Conservation (phyloP, 2,329 filamentous ascomycete genomes). For the Pleurostoma richardsiae region DNA sequence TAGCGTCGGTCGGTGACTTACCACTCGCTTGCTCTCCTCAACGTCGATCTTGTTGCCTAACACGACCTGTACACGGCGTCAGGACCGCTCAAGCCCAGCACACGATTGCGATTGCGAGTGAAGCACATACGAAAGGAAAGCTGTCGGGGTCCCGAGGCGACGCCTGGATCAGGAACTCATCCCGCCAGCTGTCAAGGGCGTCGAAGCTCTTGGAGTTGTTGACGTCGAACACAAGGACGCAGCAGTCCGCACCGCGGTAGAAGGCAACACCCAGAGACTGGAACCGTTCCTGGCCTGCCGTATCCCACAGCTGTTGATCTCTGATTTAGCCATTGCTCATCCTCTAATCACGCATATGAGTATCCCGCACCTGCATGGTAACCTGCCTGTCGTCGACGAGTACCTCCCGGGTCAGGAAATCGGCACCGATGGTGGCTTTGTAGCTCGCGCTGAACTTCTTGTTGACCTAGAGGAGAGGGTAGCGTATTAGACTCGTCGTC, state of each 20-base stretch:
- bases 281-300: conserved; percentile 93
- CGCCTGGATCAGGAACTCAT: conserved; percentile 97
- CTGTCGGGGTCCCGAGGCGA: conserved; percentile 94
- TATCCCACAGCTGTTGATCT: conserved; percentile 80
- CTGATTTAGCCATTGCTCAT: conserved; percentile 8
- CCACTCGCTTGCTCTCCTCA: conserved; percentile 94
- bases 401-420: conserved; percentile 97
- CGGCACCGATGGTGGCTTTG: conserved; percentile 98
- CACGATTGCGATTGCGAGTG: conserved; percentile 10
- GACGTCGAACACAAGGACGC: conserved; percentile 95
- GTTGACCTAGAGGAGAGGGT: conserved; percentile 69
- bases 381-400: conserved; percentile 95
- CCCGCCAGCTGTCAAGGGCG: conserved; percentile 94
- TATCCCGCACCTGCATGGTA: conserved; percentile 68
- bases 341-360: background rate
- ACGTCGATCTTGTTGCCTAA: conserved; percentile 99
- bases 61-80: conserved; percentile 59
- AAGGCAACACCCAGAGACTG: conserved; percentile 96
- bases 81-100: conserved; percentile 12
- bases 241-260: conserved; percentile 96
- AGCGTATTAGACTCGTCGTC: background rate
- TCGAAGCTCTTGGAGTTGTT: conserved; percentile 99
- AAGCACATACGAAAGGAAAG: conserved; percentile 81
- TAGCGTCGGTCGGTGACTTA: conserved; percentile 29
- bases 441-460: conserved; percentile 99